Conservation (phyloP, 139 green algal species). For the Chlamydomonas sphaeroides region DNA sequence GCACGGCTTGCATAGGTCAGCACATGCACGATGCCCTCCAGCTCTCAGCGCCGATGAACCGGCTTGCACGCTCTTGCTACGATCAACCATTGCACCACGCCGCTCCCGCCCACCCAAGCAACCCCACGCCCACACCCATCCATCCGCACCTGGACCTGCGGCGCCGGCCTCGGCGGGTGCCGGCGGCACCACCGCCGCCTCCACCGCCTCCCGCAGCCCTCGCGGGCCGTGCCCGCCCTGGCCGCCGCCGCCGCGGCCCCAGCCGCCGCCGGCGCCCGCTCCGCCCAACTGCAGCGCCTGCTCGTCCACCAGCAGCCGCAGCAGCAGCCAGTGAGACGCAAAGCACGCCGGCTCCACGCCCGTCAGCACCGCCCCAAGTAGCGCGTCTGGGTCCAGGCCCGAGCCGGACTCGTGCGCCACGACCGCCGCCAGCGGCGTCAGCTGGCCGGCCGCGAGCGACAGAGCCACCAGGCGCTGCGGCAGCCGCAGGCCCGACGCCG, state of each 20-base stretch:
- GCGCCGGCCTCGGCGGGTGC: not conserved
- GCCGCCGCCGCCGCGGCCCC: not conserved
- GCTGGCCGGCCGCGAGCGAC: slow-evolving; percentile 18
- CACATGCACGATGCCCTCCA: not conserved
- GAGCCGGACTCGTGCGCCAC: slow-evolving; percentile 7
- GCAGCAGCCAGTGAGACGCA: slow-evolving; percentile 6
- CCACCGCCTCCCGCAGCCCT: slow-evolving; percentile 12
- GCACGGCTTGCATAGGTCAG: not conserved
- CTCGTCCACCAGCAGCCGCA: slow-evolving; percentile 39
- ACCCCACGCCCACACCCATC: too few relatives aligned
- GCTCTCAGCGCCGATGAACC: too few relatives aligned
- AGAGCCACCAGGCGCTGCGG: slow-evolving; percentile 22
- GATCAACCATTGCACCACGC: too few relatives aligned
- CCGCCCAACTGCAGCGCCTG: slow-evolving; percentile 7
- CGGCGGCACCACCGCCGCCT: slow-evolving; percentile 5
- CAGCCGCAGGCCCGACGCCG: slow-evolving; percentile 3
- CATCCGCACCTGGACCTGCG: too few relatives aligned
- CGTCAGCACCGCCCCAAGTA: slow-evolving; percentile 10
- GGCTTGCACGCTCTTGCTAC: too few relatives aligned
- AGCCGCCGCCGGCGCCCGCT: not conserved
- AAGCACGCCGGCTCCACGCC: slow-evolving; percentile 5
- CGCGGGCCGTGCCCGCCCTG: not conserved
- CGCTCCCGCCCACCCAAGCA: too few relatives aligned
- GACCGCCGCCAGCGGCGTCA: not conserved
- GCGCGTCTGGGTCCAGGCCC: slow-evolving; percentile 6